Conservation (phyloP, 2,329 filamentous ascomycete genomes). For the Rutstroemia sydowiana region DNA sequence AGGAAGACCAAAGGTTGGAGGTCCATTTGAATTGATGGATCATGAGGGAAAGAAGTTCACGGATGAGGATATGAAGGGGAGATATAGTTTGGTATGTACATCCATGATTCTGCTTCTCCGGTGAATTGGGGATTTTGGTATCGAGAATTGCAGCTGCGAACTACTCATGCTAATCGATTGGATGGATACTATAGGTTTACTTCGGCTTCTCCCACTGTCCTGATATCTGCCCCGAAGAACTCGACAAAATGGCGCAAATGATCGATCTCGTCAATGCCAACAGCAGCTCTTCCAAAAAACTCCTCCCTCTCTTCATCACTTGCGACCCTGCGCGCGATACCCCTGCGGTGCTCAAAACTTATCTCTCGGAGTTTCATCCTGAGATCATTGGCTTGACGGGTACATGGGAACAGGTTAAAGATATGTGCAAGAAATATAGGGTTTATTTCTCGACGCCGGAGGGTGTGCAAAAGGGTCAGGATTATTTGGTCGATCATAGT, state of each 20-base stretch:
- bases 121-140: background rate
- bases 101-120: too few relatives aligned
- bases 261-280: constrained; percentile 59
- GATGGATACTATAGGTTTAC: constrained; percentile 70
- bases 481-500: constrained; percentile 96
- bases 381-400: constrained; percentile 84
- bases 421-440: constrained; percentile 88
- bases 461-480: constrained; percentile 83
- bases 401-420: constrained; percentile 87
- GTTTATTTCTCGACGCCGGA: constrained; percentile 95
- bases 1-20: constrained; percentile 87
- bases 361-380: constrained; percentile 85
- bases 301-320: constrained; percentile 76
- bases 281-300: constrained; percentile 31
- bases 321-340: constrained; percentile 92
- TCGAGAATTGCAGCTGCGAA: background rate
- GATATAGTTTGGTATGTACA: constrained; percentile 70
- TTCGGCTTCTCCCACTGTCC: constrained; percentile 98
- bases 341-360: constrained; percentile 74
- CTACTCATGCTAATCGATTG: background rate
- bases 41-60: constrained; percentile 73
- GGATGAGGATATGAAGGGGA: constrained; percentile 75
- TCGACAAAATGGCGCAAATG: constrained; percentile 98
- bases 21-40: constrained; percentile 74
- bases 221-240: constrained; percentile 96